phyloP scores from a whole-genome alignment of 176 grass and related monocot species.

The Eleusine coracana region DNA sequence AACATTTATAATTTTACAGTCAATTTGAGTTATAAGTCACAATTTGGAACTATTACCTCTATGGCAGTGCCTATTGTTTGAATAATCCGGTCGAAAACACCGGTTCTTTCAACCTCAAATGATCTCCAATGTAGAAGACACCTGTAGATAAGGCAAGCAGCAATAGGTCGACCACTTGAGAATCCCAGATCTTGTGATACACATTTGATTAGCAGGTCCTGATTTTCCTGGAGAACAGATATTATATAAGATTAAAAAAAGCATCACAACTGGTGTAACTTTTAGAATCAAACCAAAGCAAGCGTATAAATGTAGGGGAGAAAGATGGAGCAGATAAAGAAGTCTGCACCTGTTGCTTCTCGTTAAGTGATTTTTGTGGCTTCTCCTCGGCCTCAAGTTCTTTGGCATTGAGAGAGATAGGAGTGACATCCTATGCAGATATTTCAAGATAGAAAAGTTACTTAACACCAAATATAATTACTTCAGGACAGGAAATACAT shows the following conservation, averaged over 20 bases:
- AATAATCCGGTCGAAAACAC: conserved; percentile 91
- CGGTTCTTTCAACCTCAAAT: conserved; percentile 98
- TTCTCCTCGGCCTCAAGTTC: conserved; percentile 90
- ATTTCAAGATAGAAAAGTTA: conserved; percentile 48
- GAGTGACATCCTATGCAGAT: conserved; percentile 64
- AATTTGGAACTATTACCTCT: conserved; percentile 54
- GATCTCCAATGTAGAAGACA: conserved; percentile 99
- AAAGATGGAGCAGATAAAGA: conserved; percentile 35
- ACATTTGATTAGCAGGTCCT: conserved; percentile 90
- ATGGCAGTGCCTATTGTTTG: conserved; percentile 92
- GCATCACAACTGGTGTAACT: conserved; percentile 31
- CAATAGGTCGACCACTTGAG: conserved; percentile 80
- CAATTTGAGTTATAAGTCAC: not conserved
- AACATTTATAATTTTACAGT: not conserved
- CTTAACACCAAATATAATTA: conserved; percentile 29
- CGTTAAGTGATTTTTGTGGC: conserved; percentile 96
- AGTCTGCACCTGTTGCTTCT: conserved; percentile 87
- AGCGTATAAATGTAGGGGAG: not conserved
- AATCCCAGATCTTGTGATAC: conserved; percentile 98
- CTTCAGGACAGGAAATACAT: conserved; percentile 18
- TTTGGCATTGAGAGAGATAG: conserved; percentile 61
- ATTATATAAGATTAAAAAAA: conserved; percentile 31
- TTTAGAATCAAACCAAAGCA: conserved; percentile 39
- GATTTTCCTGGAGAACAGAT: conserved; percentile 85
- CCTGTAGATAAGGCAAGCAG: conserved; percentile 93